Percentiles rank a stretch among this genome's conserved stretches.
Evolutionary conservation across 805 yeast genomes (phyloP).

Genomic region (Priceomyces haplophilus): DNA sequence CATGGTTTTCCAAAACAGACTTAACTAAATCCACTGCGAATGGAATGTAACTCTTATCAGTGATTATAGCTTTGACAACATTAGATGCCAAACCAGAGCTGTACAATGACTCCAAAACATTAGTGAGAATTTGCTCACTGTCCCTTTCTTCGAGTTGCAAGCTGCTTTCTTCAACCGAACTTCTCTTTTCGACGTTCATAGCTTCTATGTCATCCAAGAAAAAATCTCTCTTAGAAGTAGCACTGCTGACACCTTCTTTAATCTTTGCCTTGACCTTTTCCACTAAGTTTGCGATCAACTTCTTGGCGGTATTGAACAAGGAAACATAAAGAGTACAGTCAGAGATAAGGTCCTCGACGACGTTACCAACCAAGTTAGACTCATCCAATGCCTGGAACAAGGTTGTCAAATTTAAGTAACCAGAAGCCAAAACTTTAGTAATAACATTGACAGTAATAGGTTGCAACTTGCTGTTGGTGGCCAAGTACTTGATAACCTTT

Average conservation of each 20-base stretch:
- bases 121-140: slow-evolving; percentile 27
- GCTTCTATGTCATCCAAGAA: background rate
- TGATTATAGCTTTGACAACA: slow-evolving; percentile 36
- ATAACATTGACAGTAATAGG: slow-evolving; percentile 19
- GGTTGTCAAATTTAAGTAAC: slow-evolving; percentile 28
- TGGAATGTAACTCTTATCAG: slow-evolving; percentile 34
- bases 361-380: slow-evolving; percentile 33
- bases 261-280: slow-evolving; percentile 23
- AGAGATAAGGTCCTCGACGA: slow-evolving; percentile 33
- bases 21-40: slow-evolving; percentile 35
- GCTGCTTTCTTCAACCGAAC: slow-evolving; percentile 1
- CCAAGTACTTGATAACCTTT: slow-evolving; percentile 30
- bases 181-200: too few relatives aligned
- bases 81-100: slow-evolving; percentile 41
- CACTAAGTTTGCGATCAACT: slow-evolving; percentile 24
- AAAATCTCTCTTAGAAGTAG: slow-evolving; percentile 2
- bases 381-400: slow-evolving; percentile 36
- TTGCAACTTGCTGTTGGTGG: slow-evolving; percentile 23
- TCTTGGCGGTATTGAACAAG: slow-evolving; percentile 30
- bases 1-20: slow-evolving; percentile 27
- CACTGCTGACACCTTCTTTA: slow-evolving; percentile 12
- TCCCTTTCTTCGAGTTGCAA: slow-evolving; percentile 19
- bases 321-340: slow-evolving; percentile 38
- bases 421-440: slow-evolving; percentile 31
- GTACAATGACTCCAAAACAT: slow-evolving; percentile 39